A percentile compares a stretch with the other conserved stretches of the same genome.
phyloP scores from a whole-genome alignment of 441 rosid species.

The Hura crepitans region DNA sequence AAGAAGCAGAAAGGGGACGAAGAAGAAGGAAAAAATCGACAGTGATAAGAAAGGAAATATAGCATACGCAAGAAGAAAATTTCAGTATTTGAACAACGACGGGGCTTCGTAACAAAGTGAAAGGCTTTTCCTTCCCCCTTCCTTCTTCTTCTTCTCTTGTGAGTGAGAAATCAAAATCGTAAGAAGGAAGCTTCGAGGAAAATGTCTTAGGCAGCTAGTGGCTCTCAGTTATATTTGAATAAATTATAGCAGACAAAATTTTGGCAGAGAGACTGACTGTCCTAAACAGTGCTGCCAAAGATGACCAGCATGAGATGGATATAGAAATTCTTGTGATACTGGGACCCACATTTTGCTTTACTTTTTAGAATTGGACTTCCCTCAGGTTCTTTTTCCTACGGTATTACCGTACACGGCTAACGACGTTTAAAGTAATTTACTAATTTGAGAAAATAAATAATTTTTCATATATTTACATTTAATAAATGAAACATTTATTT shows the following conservation, averaged over 20 bases:
- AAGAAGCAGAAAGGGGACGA: background rate
- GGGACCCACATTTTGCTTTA: conserved; percentile 10
- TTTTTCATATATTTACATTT: no score
- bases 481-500: no score
- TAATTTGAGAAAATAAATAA: no score
- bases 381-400: background rate
- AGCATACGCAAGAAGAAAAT: conserved; percentile 7
- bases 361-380: background rate
- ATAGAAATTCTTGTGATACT: background rate
- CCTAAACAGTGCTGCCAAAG: conserved; percentile 5
- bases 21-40: no score
- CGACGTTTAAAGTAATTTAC: no score
- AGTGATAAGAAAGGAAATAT: background rate
- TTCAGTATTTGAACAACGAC: background rate
- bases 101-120: no score
- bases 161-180: conserved; percentile 5
- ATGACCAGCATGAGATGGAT: background rate
- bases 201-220: conserved; percentile 5
- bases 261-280: background rate
- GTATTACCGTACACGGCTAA: background rate
- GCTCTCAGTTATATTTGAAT: background rate
- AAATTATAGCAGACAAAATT: conserved; percentile 3
- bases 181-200: conserved; percentile 36
- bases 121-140: background rate
- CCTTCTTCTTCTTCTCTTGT: background rate